Conservation (phyloP, 1,284 basidiomycete species). For the Trichosporon ovoides region DNA sequence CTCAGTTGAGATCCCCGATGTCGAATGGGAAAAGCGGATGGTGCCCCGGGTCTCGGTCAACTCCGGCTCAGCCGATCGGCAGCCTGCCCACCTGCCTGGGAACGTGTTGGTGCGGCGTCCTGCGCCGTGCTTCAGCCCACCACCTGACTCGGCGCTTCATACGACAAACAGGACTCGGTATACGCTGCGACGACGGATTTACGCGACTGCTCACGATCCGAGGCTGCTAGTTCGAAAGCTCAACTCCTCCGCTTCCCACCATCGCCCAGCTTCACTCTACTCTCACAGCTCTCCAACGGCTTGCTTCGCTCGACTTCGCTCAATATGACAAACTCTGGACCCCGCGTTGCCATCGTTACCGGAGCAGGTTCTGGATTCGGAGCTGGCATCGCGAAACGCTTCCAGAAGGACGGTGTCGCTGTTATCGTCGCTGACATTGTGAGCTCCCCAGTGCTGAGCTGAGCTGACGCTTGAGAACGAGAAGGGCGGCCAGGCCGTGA, state of each 20-base stretch:
- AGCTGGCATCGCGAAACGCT: constrained; percentile 13
- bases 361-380: constrained; percentile 18
- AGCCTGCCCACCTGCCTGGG: not conserved
- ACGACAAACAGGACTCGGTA: too few relatives aligned
- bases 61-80: not conserved
- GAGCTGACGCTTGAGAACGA: constrained; percentile 8
- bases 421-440: constrained; percentile 18
- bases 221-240: too few relatives aligned
- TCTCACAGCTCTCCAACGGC: not conserved
- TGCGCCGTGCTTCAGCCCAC: too few relatives aligned
- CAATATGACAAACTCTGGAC: not conserved
- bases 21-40: not conserved
- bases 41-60: not conserved
- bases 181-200: too few relatives aligned
- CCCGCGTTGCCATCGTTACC: constrained; percentile 19
- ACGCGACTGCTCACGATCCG: too few relatives aligned
- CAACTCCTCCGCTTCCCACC: too few relatives aligned
- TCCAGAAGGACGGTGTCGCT: constrained; percentile 12
- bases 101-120: too few relatives aligned
- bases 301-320: too few relatives aligned
- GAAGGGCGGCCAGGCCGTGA: constrained; percentile 10
- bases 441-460: not conserved
- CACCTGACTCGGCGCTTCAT: too few relatives aligned
- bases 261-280: too few relatives aligned
- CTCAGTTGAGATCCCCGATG: too few relatives aligned